Percentiles rank a stretch among this genome's conserved stretches.
These are phyloP conservation scores for Westerdykella aurantiaca DNA, from an alignment of 2,329 filamentous ascomycete species.

Conservation along the genomic window DNA sequence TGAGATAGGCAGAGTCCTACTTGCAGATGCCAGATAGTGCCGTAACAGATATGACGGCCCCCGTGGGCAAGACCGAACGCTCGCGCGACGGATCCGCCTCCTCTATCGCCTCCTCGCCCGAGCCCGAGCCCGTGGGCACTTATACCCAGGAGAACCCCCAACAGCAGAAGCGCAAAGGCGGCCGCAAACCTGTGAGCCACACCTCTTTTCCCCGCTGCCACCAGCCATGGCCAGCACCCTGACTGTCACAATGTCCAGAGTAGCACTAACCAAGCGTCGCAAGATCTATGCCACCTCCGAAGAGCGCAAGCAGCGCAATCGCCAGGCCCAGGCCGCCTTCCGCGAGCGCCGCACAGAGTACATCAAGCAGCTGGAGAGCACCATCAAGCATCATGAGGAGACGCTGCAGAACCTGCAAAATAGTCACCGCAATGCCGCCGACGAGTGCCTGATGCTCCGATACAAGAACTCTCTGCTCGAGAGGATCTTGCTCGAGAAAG, in stretches of 20 bases:
- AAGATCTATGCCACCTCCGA: conserved; percentile 99
- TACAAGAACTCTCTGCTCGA: conserved; percentile 98
- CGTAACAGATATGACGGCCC: conserved; percentile 41
- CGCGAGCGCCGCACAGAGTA: conserved; percentile 96
- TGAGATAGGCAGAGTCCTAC: too few relatives aligned
- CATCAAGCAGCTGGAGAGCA: conserved; percentile 97
- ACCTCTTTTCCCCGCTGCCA: not conserved
- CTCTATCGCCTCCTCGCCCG: conserved; percentile 46
- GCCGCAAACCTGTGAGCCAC: conserved; percentile 81
- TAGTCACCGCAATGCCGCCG: conserved; percentile 87
- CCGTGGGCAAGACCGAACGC: conserved; percentile 43
- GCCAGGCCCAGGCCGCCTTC: conserved; percentile 95
- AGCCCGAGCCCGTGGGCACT: conserved; percentile 27
- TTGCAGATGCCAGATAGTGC: conserved; percentile 48
- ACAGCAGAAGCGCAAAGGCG: conserved; percentile 88
- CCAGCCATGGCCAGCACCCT: conserved; percentile 19
- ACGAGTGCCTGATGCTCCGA: conserved; percentile 95
- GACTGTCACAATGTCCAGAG: conserved; percentile 27
- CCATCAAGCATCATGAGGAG: conserved; percentile 94
- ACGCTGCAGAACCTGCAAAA: conserved; percentile 88
- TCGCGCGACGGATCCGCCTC: conserved; percentile 43
- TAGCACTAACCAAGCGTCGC: conserved; percentile 37
- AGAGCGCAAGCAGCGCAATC: conserved; percentile 94
- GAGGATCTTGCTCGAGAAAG: conserved; percentile 92
- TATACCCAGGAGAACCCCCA: conserved; percentile 26